phyloP scores from a whole-genome alignment of 73 alveolate genomes.

The Paramecium sexaurelia region DNA sequence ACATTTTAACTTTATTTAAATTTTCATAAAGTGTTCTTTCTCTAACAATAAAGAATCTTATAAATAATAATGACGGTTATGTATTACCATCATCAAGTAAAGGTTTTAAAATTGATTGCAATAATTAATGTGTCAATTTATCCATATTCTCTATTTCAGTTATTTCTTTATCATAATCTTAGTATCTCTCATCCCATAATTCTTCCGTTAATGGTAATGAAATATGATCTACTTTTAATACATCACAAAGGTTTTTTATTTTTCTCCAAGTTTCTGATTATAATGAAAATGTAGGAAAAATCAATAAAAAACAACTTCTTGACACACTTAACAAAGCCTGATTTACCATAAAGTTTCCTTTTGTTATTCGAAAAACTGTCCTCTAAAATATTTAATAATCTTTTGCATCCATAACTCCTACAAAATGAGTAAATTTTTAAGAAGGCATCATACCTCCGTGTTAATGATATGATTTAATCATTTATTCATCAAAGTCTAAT shows the following conservation, averaged over 20 bases:
- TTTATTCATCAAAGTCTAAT: slow-evolving; percentile 13
- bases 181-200: slow-evolving; percentile 65
- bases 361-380: slow-evolving; percentile 63
- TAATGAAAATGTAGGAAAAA: slow-evolving; percentile 82
- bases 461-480: background rate
- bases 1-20: slow-evolving; percentile 70
- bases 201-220: slow-evolving; percentile 52
- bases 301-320: slow-evolving; percentile 78
- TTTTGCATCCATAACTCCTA: slow-evolving; percentile 86
- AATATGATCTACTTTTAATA: slow-evolving; percentile 75
- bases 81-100: slow-evolving; percentile 13
- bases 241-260: slow-evolving; percentile 83
- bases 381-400: slow-evolving; percentile 80
- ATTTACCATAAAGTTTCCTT: slow-evolving; percentile 88
- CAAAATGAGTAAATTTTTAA: slow-evolving; percentile 72
- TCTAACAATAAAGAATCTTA: slow-evolving; percentile 70
- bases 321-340: slow-evolving; percentile 76
- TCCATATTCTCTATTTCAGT: slow-evolving; percentile 69
- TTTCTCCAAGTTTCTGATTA: slow-evolving; percentile 73
- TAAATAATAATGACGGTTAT: slow-evolving; percentile 58
- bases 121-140: slow-evolving; percentile 68
- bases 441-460: slow-evolving; percentile 51
- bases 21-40: slow-evolving; percentile 74
- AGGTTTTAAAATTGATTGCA: slow-evolving; percentile 65
- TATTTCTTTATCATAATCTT: slow-evolving; percentile 70